Conservation (phyloP, 441 rosid species). For the Gossypium trilobum region DNA sequence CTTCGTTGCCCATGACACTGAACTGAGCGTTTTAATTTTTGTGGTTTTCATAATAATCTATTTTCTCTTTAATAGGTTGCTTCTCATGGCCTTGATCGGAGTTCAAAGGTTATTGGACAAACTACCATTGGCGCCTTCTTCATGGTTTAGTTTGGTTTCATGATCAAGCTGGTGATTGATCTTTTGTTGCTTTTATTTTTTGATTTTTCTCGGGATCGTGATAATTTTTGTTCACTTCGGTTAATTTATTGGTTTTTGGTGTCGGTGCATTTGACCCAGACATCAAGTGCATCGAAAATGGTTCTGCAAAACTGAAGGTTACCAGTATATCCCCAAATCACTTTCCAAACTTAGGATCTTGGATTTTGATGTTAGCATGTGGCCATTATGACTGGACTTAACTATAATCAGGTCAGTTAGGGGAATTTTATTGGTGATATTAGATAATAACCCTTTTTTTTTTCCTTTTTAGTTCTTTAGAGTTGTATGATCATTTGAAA, state of each 20-base stretch:
- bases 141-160: constrained; percentile 29
- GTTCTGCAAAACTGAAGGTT: constrained; percentile 16
- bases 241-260: background rate
- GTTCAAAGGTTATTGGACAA: constrained; percentile 66
- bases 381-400: constrained; percentile 16
- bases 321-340: background rate
- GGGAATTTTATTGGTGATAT: background rate
- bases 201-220: background rate
- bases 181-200: background rate
- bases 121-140: constrained; percentile 55
- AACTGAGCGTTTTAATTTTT: background rate
- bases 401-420: constrained; percentile 22
- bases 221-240: background rate
- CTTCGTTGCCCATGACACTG: background rate
- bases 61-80: constrained; percentile 52
- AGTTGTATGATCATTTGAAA: background rate
- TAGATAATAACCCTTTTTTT: too few relatives aligned
- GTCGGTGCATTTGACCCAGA: background rate
- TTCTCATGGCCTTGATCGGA: constrained; percentile 85
- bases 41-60: background rate
- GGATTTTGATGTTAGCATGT: constrained; percentile 6
- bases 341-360: constrained; percentile 16
- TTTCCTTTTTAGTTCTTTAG: background rate
- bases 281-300: constrained; percentile 2
- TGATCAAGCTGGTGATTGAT: background rate